Evolutionary conservation across 2,329 filamentous ascomycete genomes (phyloP), one percentile per base, ranked within the genome.

Genomic region (Talaromyces atroroseus): DNA sequence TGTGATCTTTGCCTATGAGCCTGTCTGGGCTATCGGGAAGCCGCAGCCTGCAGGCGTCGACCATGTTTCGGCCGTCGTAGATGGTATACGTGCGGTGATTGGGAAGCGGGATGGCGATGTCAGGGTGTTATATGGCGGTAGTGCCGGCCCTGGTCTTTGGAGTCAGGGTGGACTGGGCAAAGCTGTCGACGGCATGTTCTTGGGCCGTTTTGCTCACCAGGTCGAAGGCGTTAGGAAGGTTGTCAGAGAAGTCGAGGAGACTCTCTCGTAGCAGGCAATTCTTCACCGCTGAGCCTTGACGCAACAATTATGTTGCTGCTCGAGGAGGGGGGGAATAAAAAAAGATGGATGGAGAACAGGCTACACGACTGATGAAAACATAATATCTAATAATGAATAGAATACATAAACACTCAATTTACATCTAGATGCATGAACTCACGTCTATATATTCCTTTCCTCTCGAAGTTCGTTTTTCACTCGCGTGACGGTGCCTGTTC

Each of bases 11-110:
- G 90, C 90, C 0, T 95, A 95, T 67, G 90, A 95, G 75, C 90
- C 90, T 7, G 89, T 94, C 1, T 95, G 90, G 90, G 90, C 90
- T 0, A 95, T 94, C 70, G 90, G 90, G 0, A 85, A 89, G 10
- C 76, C 80, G 1, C 77, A 86, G 65, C 89, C 90, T 2, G 90
- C 90, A 0, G 80, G 80, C 7, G 81, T 85, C 18, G 84, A 86
- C 59, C 86, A 95, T 67, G 87, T 95, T 0, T 80, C 86, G 3
- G 80, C 78, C 38, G 88, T 94, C 1, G 85, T 88, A 16, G 79
- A 80, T 63, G 82, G 82, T 18, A 78, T 92, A 49, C 79, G 86
- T 54, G 65, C 66, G 5, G 70, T 82, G 11, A 78, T 82, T 24
- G 68, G 84, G 6, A 71, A 72, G 58, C 76, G 85, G 50, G 74